Conservation (phyloP, 1,139 yeast genomes). For the Komagataea norvegica region DNA sequence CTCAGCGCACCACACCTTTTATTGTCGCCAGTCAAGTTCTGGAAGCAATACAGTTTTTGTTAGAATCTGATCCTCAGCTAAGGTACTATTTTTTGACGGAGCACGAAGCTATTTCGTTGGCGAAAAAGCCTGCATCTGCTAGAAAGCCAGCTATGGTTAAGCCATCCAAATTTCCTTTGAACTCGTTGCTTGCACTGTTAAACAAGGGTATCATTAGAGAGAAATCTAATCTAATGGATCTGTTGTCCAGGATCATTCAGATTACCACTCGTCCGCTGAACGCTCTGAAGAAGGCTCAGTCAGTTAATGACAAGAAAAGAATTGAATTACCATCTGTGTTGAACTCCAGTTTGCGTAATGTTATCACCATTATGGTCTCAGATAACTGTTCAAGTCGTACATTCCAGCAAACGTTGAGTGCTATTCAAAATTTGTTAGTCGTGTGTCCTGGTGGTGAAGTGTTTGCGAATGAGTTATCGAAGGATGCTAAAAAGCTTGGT, state of each 20-base stretch:
- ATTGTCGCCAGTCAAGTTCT: slow-evolving; percentile 73
- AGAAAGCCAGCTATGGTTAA: slow-evolving; percentile 38
- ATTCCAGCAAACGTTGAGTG: slow-evolving; percentile 76
- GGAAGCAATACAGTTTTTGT: slow-evolving; percentile 67
- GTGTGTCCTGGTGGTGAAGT: slow-evolving; percentile 58
- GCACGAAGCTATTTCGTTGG: slow-evolving; percentile 59
- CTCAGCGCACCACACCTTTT: slow-evolving; percentile 62
- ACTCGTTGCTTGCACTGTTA: slow-evolving; percentile 57
- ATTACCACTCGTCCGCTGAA: slow-evolving; percentile 72
- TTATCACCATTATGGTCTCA: slow-evolving; percentile 69
- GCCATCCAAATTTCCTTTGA: slow-evolving; percentile 64
- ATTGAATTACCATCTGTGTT: slow-evolving; percentile 64
- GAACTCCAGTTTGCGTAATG: slow-evolving; percentile 53
- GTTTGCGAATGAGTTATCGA: slow-evolving; percentile 66
- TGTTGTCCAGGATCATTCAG: slow-evolving; percentile 69
- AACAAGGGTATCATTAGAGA: slow-evolving; percentile 61
- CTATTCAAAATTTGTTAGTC: slow-evolving; percentile 73
- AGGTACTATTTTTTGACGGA: slow-evolving; percentile 77
- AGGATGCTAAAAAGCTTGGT: slow-evolving; percentile 61
- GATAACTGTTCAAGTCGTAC: slow-evolving; percentile 85
- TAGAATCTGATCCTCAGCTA: slow-evolving; percentile 65
- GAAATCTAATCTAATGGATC: slow-evolving; percentile 72
- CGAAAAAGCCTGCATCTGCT: slow-evolving; percentile 36
- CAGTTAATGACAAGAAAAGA: slow-evolving; percentile 27
- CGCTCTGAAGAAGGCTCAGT: slow-evolving; percentile 37